phyloP scores from a whole-genome alignment of 352 stramenopile species.

The Globisporangium perplexum region DNA sequence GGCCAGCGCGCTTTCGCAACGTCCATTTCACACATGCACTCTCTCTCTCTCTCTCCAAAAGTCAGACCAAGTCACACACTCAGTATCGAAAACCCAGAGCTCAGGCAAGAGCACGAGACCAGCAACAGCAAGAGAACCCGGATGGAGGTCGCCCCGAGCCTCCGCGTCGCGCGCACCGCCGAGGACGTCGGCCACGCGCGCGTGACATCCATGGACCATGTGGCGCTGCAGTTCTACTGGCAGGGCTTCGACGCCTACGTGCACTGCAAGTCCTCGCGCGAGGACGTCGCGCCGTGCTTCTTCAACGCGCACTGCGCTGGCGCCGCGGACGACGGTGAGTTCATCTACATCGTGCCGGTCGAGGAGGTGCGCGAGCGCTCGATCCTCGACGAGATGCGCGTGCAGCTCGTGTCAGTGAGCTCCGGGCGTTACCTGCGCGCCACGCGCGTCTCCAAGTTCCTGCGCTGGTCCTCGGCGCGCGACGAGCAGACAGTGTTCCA shows the following conservation, averaged over 20 bases:
- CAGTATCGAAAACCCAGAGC: no score
- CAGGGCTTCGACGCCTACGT: constrained; percentile 63
- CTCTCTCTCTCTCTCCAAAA: no score
- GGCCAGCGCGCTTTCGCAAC: no score
- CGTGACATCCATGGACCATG: constrained; percentile 40
- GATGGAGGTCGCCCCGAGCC: background rate
- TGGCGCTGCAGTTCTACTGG: constrained; percentile 64
- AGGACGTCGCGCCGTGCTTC: constrained; percentile 51
- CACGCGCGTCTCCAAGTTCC: constrained; percentile 56
- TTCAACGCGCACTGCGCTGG: constrained; percentile 45
- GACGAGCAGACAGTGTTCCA: constrained; percentile 63
- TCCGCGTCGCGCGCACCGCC: constrained; percentile 9
- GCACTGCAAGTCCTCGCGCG: constrained; percentile 26
- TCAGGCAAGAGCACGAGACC: no score
- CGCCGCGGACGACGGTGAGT: constrained; percentile 30
- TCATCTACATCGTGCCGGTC: constrained; percentile 52
- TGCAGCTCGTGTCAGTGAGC: constrained; percentile 46
- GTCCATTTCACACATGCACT: no score
- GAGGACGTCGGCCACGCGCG: constrained; percentile 12
- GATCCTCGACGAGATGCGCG: constrained; percentile 55
- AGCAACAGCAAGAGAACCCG: no score
- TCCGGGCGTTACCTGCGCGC: constrained; percentile 53
- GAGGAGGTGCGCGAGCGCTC: constrained; percentile 42
- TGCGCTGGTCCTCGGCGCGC: constrained; percentile 50
- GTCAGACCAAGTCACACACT: no score